A percentile compares a stretch with the other conserved stretches of the same genome.
These are phyloP conservation scores for Parietichytrium sp. DNA, from an alignment of 108 stramenopile species.

Conservation along the genomic window DNA sequence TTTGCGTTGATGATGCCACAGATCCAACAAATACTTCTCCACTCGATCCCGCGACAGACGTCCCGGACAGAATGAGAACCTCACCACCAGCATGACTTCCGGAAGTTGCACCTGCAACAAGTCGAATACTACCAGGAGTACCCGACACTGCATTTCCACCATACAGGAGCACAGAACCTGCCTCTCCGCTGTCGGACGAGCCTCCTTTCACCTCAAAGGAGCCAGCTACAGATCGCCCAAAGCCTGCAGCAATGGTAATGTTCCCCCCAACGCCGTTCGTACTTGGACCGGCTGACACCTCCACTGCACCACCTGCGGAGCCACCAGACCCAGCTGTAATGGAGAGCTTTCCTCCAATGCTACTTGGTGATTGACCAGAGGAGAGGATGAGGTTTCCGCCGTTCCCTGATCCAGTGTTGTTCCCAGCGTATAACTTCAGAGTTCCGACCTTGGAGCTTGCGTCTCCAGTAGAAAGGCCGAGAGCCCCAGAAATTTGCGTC, in stretches of 20 bases:
- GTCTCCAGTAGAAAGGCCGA: background rate
- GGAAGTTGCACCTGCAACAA: too few relatives aligned
- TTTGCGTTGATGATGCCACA: too few relatives aligned
- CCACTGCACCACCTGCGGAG: background rate
- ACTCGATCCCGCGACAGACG: background rate
- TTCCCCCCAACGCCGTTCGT: background rate
- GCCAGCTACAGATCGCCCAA: background rate
- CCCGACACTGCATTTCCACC: too few relatives aligned
- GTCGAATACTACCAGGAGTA: too few relatives aligned
- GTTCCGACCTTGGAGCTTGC: too few relatives aligned
- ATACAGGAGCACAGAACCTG: background rate
- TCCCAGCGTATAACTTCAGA: too few relatives aligned
- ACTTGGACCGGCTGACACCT: background rate
- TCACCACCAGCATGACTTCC: background rate
- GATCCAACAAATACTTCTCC: background rate
- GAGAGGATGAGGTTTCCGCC: too few relatives aligned
- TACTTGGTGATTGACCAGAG: too few relatives aligned
- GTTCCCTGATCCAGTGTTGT: too few relatives aligned
- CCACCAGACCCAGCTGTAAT: background rate
- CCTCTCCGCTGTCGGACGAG: background rate
- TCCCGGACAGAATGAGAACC: background rate
- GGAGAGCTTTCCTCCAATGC: background rate
- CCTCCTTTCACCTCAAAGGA: background rate
- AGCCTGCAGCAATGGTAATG: slow-evolving; percentile 5
- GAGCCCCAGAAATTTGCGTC: background rate